Evolutionary conservation across 352 stramenopile species (phyloP), one percentile per base, ranked within the genome.

Genomic region (Globisporangium nunn): DNA sequence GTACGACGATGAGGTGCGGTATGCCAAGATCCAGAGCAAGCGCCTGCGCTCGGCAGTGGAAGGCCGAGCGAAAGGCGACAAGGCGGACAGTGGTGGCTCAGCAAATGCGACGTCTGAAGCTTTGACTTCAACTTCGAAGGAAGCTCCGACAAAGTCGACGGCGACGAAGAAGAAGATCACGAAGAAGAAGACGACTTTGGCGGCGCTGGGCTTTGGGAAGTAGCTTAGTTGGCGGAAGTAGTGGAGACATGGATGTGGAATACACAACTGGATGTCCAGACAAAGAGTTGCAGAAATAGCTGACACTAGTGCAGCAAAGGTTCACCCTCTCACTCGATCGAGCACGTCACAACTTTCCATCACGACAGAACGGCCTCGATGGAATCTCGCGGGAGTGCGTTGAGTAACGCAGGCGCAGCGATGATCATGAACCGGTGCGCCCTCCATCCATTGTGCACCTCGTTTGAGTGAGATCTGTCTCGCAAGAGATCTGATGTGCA

Each of bases 1-100:
- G 23, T 99, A 99, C 68, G 84, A 98, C 50, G 95, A 98, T 68
- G 86, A 96, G 59, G 88, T 98, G 4, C 96, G 93, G 59, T 98
- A 98, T 64, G 96, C 95, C 2, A 87, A 96, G 58, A 91, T 95
- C 51, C 71, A 79, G 41, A 96, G 87, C 51, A 97, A 96, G 59
- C 77, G 92, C 10, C 70, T 98, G 31, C 78, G 78, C 31, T 81
- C 68, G 7, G 91, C 89, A n/a, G 81, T 98, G 6, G 71, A 75
- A 39, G 71, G 70, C 15, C 61, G 72, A 14, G 57, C 58, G 6
- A 63, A 62, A 10, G 11, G 50, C 14, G 12, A 3, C 3, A 18
- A 28, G 18, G 30, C 7, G 28, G 4, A 15, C 7, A 44, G 17
- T 30, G 52, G 0, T 37, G 40, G 33, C 29, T 28, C 14, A 15